phyloP scores from a whole-genome alignment of 2,329 filamentous ascomycete genomes.

The Microthyrium microscopicum region DNA sequence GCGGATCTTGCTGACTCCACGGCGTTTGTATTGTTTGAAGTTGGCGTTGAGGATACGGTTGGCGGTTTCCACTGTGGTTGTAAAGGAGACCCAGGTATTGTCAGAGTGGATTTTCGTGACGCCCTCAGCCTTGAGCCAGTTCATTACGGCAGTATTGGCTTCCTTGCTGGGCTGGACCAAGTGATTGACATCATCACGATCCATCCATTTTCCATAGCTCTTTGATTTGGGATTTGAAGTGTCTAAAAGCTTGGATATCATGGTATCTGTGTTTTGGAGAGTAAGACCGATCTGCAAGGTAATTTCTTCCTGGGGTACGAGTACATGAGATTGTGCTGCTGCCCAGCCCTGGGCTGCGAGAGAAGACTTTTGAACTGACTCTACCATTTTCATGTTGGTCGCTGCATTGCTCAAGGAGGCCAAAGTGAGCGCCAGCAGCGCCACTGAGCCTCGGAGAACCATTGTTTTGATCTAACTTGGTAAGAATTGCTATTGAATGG shows the following conservation, averaged over 20 bases:
- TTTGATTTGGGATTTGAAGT: background rate
- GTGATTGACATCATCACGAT: constrained; percentile 38
- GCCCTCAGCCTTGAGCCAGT: constrained; percentile 32
- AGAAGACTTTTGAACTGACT: constrained; percentile 1
- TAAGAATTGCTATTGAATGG: background rate
- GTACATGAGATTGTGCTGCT: background rate
- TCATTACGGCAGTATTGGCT: constrained; percentile 33
- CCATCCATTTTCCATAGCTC: constrained; percentile 44
- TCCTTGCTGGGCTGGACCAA: constrained; percentile 36
- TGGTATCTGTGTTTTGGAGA: constrained; percentile 1
- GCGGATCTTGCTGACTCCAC: constrained; percentile 31
- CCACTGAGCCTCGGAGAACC: background rate
- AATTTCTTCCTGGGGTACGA: background rate
- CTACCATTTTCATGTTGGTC: constrained; percentile 7
- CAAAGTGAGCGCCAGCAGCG: background rate
- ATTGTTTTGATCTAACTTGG: background rate
- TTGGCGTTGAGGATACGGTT: constrained; percentile 31
- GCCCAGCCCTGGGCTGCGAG: constrained; percentile 4
- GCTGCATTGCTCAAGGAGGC: background rate
- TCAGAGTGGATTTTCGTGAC: constrained; percentile 14
- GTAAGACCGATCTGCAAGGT: constrained; percentile 1
- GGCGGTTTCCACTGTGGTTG: constrained; percentile 23
- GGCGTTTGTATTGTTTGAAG: constrained; percentile 29
- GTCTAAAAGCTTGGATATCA: background rate
- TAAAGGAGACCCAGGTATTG: constrained; percentile 27